Evolutionary conservation across 2,329 filamentous ascomycete genomes (phyloP).

Genomic region (Fusarium secorum): DNA sequence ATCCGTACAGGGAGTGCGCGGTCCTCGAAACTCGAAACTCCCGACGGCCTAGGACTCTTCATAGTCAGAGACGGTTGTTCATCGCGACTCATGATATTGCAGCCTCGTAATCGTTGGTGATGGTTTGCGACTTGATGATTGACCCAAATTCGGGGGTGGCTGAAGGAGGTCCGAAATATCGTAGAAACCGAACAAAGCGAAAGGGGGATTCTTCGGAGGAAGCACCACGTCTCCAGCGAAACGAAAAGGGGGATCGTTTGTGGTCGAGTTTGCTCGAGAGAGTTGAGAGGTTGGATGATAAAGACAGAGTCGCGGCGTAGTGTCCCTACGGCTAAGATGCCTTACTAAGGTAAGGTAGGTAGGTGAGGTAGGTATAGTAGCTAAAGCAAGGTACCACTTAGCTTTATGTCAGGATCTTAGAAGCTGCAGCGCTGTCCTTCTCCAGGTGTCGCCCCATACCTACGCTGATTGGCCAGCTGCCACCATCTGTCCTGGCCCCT

Average conservation of each 20-base stretch:
- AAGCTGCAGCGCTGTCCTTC: slow-evolving; percentile 37
- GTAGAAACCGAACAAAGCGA: neutral
- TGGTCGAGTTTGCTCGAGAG: slow-evolving; percentile 12
- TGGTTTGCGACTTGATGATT: slow-evolving; percentile 23
- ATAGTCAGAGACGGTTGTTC: slow-evolving; percentile 38
- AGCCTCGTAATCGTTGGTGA: slow-evolving; percentile 21
- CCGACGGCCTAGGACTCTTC: slow-evolving; percentile 38
- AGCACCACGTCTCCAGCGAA: slow-evolving; percentile 23
- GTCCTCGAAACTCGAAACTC: slow-evolving; percentile 29
- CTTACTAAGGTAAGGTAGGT: neutral
- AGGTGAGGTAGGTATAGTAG: neutral
- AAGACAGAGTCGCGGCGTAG: slow-evolving; percentile 30
- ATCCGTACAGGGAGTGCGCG: slow-evolving; percentile 54
- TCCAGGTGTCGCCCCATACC: slow-evolving; percentile 40
- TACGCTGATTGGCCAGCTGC: slow-evolving; percentile 39
- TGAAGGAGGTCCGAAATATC: neutral
- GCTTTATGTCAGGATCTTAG: slow-evolving; percentile 11
- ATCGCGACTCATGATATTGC: slow-evolving; percentile 47
- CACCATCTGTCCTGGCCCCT: slow-evolving; percentile 4
- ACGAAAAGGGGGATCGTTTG: slow-evolving; percentile 3
- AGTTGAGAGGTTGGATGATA: slow-evolving; percentile 30
- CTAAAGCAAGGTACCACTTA: slow-evolving; percentile 30
- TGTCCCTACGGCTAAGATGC: slow-evolving; percentile 3
- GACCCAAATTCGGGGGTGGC: slow-evolving; percentile 1
- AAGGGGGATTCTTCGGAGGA: slow-evolving; percentile 6